Conservation (phyloP, 1,139 yeast genomes). For the Zygotorulaspora mrakii region DNA sequence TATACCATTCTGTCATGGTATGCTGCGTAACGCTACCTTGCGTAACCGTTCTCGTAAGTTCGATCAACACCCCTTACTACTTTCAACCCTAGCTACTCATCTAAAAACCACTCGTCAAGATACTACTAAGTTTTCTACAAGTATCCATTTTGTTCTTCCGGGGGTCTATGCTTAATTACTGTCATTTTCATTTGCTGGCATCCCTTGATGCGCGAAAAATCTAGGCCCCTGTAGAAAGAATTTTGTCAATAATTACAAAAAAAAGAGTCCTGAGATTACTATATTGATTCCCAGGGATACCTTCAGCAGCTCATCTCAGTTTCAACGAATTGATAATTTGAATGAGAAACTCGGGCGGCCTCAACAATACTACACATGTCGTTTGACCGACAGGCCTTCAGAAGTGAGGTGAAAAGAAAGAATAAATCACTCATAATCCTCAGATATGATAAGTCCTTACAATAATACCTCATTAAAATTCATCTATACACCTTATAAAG, state of each 20-base stretch:
- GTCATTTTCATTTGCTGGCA: conserved; percentile 7
- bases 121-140: too few species aligned
- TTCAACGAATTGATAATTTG: background rate
- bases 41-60: conserved; percentile 6
- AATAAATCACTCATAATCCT: too few species aligned
- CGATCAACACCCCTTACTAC: background rate
- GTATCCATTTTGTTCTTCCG: background rate
- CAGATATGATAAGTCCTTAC: too few species aligned
- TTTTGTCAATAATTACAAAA: too few species aligned
- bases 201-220: conserved; percentile 10
- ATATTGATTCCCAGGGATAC: too few species aligned
- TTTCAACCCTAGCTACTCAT: too few species aligned
- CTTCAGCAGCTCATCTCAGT: too few species aligned
- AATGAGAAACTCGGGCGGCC: background rate
- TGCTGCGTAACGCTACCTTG: too few species aligned
- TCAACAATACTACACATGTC: background rate
- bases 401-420: background rate
- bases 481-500: background rate
- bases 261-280: too few species aligned
- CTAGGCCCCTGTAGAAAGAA: conserved; percentile 2
- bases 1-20: conserved; percentile 5
- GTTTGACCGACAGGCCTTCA: too few species aligned
- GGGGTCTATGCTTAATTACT: conserved; percentile 4
- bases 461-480: conserved; percentile 4
- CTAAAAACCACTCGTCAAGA: too few species aligned